Evolutionary conservation across 352 stramenopile genomes (phyloP), one percentile per base, ranked within the genome.

Genomic region (Paralagenidium karlingii): DNA sequence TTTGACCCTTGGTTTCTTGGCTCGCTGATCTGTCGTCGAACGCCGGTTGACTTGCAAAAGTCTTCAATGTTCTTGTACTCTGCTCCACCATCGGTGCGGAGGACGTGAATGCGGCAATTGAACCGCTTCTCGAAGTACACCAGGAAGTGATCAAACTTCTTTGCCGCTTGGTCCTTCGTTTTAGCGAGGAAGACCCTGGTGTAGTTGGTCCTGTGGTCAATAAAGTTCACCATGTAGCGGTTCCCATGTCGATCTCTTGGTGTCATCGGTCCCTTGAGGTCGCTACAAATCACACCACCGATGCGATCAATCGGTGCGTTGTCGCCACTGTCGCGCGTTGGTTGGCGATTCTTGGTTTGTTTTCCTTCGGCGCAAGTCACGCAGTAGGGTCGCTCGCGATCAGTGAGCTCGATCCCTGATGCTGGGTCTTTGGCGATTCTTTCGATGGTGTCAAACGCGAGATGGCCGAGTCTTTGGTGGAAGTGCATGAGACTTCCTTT

Each of bases 381-480:
- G 20, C 44, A 51, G 2, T 22, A 11, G 19, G 36, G 10, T 19
- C 44, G 27, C 6, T 25, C 8, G 16, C 3, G 25, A 28, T 44
- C 38, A 15, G 44, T 45, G 9, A 44, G 34, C 16, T 38, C 27
- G 18, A 51, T 46, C 3, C 44, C 36, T 13, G 13, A 39, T 10
- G 6, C 15, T 9, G 25, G 37, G 6, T 37, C 25, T 8, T 19
- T 24, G 7, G 44, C 44, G 8, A 51, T 18, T 5, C 31, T 15
- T 19, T 46, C 37, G 5, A 51, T 34, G 7, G 33, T 45, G 33
- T 51, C 44, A 22, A 34, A 51, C 3, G 27, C 3, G 3, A 45
- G 12, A 29, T 51, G 44, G 10, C 36, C 44, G 7, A 51, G 41
- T 3, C 33, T 34, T 3, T n/a, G 1, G n/a, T 51, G 34, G 26